Evolutionary conservation across 129 eudicot species (phyloP).

Genomic region (Helianthus tuberosus): DNA sequence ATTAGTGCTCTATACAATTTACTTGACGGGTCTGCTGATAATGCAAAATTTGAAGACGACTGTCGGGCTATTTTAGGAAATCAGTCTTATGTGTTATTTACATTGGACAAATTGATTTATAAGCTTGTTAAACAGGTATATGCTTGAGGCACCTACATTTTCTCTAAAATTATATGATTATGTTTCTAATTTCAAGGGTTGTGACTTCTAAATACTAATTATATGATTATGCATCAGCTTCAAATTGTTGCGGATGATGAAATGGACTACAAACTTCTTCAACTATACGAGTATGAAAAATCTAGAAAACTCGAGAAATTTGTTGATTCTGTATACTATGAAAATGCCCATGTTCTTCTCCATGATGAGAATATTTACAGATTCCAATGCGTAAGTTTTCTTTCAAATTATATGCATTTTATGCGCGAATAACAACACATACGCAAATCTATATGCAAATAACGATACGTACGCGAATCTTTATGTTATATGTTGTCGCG

Average conservation of each 20-base stretch:
- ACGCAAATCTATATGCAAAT: too few species aligned
- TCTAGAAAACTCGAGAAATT: constrained; percentile 65
- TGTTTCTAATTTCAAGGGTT: neutral
- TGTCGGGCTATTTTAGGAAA: constrained; percentile 92
- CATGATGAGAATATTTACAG: constrained; percentile 94
- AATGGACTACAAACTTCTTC: constrained; percentile 86
- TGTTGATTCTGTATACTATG: constrained; percentile 87
- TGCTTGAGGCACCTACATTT: neutral
- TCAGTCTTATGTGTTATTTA: constrained; percentile 89
- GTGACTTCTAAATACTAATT: neutral
- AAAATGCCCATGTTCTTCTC: constrained; percentile 79
- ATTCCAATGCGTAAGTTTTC: constrained; percentile 74
- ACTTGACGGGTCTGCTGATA: constrained; percentile 95
- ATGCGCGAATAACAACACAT: too few species aligned
- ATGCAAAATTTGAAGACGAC: constrained; percentile 93
- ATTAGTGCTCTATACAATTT: constrained; percentile 71
- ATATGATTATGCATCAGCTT: constrained; percentile 58
- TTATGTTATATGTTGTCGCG: too few species aligned
- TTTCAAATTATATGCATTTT: neutral
- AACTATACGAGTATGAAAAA: constrained; percentile 79
- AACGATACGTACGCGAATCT: too few species aligned
- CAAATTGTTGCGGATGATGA: constrained; percentile 87
- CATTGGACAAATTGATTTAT: constrained; percentile 89
- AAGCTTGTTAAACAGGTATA: constrained; percentile 91
- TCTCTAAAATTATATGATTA: neutral